Conservation (phyloP, 2,329 filamentous ascomycete species). For the Aplosporella prunicola region DNA sequence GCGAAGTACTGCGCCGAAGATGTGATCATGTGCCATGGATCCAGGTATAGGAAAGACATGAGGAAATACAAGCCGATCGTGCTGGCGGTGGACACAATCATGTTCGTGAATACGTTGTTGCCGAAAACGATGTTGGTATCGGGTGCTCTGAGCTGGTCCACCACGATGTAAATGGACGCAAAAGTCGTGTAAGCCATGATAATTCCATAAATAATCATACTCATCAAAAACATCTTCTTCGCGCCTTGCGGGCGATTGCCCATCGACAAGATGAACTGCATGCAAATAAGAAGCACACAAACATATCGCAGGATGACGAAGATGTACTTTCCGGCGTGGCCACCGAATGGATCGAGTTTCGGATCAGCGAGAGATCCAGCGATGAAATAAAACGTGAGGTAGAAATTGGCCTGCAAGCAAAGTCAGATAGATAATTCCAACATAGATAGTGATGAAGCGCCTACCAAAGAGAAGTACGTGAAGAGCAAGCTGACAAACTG, state of each 20-base stretch:
- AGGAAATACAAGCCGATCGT: slow-evolving; percentile 92
- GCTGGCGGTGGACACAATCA: slow-evolving; percentile 80
- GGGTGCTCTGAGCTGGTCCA: slow-evolving; percentile 59
- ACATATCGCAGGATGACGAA: slow-evolving; percentile 80
- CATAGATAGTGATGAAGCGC: slow-evolving; percentile 12
- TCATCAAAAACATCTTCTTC: slow-evolving; percentile 77
- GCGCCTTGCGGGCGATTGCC: slow-evolving; percentile 94
- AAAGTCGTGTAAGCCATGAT: slow-evolving; percentile 97
- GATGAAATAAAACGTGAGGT: slow-evolving; percentile 97
- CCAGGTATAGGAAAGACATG: slow-evolving; percentile 92
- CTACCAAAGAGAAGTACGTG: slow-evolving; percentile 80
- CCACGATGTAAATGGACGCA: slow-evolving; percentile 77
- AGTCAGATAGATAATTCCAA: slow-evolving; percentile 17
- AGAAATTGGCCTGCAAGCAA: slow-evolving; percentile 67
- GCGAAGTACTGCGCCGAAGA: slow-evolving; percentile 85
- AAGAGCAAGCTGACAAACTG: slow-evolving; percentile 88
- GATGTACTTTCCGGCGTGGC: slow-evolving; percentile 72
- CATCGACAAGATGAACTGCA: slow-evolving; percentile 93
- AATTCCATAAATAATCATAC: slow-evolving; percentile 80
- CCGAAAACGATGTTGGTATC: slow-evolving; percentile 51
- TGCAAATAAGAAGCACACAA: slow-evolving; percentile 77
- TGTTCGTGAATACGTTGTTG: slow-evolving; percentile 87
- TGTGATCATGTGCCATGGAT: slow-evolving; percentile 99
- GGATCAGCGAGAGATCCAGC: slow-evolving; percentile 78
- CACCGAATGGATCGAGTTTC: slow-evolving; percentile 79